phyloP scores from a whole-genome alignment of 495 filamentous ascomycete genomes.

The Talaromyces liani region DNA sequence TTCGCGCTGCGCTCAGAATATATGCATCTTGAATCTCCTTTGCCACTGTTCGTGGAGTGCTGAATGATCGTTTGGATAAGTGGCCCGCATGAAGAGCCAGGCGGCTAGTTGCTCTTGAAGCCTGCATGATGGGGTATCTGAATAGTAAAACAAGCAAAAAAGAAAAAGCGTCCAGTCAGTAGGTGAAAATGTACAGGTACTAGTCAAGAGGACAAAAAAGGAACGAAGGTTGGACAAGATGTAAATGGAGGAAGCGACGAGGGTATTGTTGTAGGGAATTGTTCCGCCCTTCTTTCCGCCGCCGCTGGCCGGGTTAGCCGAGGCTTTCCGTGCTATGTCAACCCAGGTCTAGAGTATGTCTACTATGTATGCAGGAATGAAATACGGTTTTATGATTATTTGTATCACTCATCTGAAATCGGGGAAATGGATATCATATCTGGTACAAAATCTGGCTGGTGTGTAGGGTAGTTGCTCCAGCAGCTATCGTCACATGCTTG shows the following conservation, averaged over 20 bases:
- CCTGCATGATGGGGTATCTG: conserved; percentile 16
- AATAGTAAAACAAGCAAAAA: background rate
- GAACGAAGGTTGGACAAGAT: background rate
- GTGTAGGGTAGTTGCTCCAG: background rate
- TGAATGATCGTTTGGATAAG: conserved; percentile 57
- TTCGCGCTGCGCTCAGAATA: conserved; percentile 80
- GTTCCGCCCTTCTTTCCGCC: conserved; percentile 7
- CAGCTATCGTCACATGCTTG: background rate
- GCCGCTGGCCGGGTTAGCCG: conserved; percentile 1
- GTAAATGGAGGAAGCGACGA: conserved; percentile 4
- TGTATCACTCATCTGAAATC: background rate
- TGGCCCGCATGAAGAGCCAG: conserved; percentile 28
- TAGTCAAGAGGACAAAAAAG: background rate
- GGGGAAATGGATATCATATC: background rate
- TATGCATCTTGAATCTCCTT: conserved; percentile 82
- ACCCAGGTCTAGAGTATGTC: background rate
- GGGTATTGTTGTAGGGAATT: background rate
- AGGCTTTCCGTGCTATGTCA: conserved; percentile 4
- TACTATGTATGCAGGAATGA: background rate
- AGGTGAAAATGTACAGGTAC: background rate
- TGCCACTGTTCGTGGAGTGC: conserved; percentile 45
- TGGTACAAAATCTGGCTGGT: background rate
- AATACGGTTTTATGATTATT: background rate
- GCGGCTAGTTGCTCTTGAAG: conserved; percentile 17
- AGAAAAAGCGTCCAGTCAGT: background rate